These are phyloP conservation scores for Geotrichum australiense DNA, from an alignment of 1,139 yeast species.

Conservation along the genomic window DNA sequence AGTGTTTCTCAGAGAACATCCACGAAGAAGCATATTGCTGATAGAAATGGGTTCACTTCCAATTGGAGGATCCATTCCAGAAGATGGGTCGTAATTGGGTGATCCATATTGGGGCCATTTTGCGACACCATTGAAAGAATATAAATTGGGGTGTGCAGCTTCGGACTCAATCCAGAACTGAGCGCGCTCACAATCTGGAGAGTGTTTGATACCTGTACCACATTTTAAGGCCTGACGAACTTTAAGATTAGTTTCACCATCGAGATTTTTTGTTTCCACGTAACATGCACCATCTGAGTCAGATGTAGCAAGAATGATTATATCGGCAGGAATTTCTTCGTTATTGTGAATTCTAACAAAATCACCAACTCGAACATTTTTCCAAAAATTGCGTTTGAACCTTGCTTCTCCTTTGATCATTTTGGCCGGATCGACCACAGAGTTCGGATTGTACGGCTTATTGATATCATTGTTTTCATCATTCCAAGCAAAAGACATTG, in stretches of 20 bases:
- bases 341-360: conserved; percentile 74
- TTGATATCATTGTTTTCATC: conserved; percentile 43
- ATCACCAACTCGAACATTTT: conserved; percentile 84
- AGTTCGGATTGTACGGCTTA: conserved; percentile 59
- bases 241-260: conserved; percentile 93
- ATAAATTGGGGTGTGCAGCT: conserved; percentile 80
- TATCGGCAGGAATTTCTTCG: conserved; percentile 92
- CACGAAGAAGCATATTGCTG: conserved; percentile 78
- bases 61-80: conserved; percentile 21
- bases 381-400: conserved; percentile 76
- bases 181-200: conserved; percentile 66
- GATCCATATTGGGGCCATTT: conserved; percentile 41
- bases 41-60: conserved; percentile 64
- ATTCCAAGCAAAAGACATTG: conserved; percentile 73
- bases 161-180: conserved; percentile 86
- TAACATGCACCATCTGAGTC: conserved; percentile 89
- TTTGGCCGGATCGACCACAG: conserved; percentile 74
- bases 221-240: conserved; percentile 67
- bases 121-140: conserved; percentile 76
- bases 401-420: conserved; percentile 35
- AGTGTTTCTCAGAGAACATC: conserved; percentile 53
- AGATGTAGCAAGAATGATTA: conserved; percentile 70
- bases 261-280: conserved; percentile 88
- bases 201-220: conserved; percentile 56
- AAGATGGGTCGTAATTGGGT: conserved; percentile 20